These are phyloP conservation scores for Leccinum incarnatum DNA, from an alignment of 768 basidiomycete species.

Conservation along the genomic window DNA sequence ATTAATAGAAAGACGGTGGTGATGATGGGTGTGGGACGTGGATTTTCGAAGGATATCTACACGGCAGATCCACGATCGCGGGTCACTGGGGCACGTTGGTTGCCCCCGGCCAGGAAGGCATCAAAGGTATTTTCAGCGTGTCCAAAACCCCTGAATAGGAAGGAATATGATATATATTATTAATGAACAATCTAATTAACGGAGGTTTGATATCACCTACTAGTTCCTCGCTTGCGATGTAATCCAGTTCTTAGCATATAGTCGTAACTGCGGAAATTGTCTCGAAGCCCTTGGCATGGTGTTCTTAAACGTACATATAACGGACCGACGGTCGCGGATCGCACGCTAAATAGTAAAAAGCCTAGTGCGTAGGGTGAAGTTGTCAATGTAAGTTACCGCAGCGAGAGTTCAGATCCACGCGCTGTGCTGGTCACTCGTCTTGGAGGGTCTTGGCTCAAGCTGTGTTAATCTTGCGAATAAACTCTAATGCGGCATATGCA, in stretches of 20 bases:
- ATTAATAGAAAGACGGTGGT: conserved; percentile 38
- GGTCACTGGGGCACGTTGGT: conserved; percentile 51
- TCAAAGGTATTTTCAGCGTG: conserved; percentile 60
- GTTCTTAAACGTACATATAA: conserved; percentile 11
- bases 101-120: conserved; percentile 31
- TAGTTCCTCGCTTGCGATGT: not conserved
- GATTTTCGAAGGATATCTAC: conserved; percentile 57
- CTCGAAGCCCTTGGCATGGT: conserved; percentile 13
- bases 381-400: not conserved
- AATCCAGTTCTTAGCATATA: conserved; percentile 2
- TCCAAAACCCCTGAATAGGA: conserved; percentile 37
- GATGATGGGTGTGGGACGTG: conserved; percentile 46
- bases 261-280: conserved; percentile 26
- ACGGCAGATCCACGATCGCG: conserved; percentile 46
- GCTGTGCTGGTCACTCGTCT: not conserved
- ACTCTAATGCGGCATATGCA: conserved; percentile 16
- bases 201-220: conserved; percentile 17
- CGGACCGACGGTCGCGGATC: conserved; percentile 1
- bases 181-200: conserved; percentile 28
- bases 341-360: conserved; percentile 15
- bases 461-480: conserved; percentile 16
- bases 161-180: conserved; percentile 25
- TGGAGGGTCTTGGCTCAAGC: not conserved
- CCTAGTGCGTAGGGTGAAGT: not conserved
- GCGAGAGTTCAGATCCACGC: not conserved